phyloP scores from a whole-genome alignment of 352 stramenopile genomes.

The Pseudoperonospora humuli region DNA sequence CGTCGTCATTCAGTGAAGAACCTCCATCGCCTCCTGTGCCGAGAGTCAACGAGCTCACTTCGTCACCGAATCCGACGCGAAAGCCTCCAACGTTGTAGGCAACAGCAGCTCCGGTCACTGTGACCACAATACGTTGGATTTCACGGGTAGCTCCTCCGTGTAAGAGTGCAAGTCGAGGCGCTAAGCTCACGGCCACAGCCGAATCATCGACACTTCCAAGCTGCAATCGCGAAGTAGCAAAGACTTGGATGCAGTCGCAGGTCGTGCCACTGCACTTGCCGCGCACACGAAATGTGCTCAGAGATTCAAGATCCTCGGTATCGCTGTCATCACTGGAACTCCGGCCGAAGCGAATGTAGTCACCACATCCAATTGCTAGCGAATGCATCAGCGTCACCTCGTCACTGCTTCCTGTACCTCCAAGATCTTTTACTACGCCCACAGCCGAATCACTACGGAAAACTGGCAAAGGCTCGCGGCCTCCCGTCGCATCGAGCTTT shows the following conservation, averaged over 20 bases:
- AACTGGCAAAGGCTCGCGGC: constrained; percentile 40
- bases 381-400: constrained; percentile 24
- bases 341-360: constrained; percentile 59
- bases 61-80: constrained; percentile 84
- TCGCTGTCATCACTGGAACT: constrained; percentile 8
- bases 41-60: constrained; percentile 79
- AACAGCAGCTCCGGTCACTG: constrained; percentile 23
- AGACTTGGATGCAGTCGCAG: constrained; percentile 36
- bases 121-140: constrained; percentile 60
- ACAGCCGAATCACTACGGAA: constrained; percentile 50
- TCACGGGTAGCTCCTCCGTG: constrained; percentile 47
- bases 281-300: constrained; percentile 52
- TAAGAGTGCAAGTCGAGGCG: constrained; percentile 22
- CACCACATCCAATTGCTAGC: constrained; percentile 48
- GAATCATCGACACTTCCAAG: constrained; percentile 41
- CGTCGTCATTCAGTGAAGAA: constrained; percentile 60
- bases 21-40: constrained; percentile 56
- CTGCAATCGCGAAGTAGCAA: constrained; percentile 25
- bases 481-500: constrained; percentile 21
- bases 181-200: constrained; percentile 34
- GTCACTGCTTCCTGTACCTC: constrained; percentile 22
- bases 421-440: constrained; percentile 34
- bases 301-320: constrained; percentile 10
- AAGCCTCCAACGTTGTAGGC: constrained; percentile 70
- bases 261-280: constrained; percentile 33